Evolutionary conservation across 2,329 filamentous ascomycete species (phyloP).

Genomic region (Neopestalotiopsis sp.): DNA sequence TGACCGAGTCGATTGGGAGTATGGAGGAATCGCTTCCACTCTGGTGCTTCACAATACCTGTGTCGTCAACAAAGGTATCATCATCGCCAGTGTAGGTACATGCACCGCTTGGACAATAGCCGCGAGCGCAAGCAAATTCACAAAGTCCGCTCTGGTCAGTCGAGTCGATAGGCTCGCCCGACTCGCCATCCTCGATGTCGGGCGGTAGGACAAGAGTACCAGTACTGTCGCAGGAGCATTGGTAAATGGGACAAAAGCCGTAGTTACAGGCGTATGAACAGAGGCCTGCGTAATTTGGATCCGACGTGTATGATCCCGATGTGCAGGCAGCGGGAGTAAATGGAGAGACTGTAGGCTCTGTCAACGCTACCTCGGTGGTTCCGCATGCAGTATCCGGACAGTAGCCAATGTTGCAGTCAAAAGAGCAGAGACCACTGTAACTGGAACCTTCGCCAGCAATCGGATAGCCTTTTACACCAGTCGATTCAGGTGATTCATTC

Average conservation of each 20-base stretch:
- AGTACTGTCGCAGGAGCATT: background rate
- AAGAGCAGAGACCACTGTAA: conserved; percentile 3
- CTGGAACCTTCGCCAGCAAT: background rate
- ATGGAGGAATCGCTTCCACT: background rate
- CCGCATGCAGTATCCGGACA: background rate
- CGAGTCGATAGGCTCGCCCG: background rate
- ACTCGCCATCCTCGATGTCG: background rate
- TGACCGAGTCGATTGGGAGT: background rate
- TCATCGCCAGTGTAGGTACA: background rate
- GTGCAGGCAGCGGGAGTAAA: background rate
- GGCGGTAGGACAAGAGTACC: background rate
- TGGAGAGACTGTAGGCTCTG: conserved; percentile 1
- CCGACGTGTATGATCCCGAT: background rate
- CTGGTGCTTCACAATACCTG: background rate
- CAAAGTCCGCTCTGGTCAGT: background rate
- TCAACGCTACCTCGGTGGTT: background rate
- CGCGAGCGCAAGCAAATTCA: background rate
- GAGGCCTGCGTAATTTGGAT: background rate
- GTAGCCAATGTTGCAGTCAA: background rate
- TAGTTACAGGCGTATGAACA: background rate
- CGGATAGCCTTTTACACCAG: background rate
- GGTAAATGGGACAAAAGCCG: conserved; percentile 2
- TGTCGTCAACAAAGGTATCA: background rate
- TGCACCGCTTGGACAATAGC: background rate
- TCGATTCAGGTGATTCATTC: background rate